Evolutionary conservation across 768 basidiomycete genomes (phyloP).

Genomic region (Pisolithus sp.): DNA sequence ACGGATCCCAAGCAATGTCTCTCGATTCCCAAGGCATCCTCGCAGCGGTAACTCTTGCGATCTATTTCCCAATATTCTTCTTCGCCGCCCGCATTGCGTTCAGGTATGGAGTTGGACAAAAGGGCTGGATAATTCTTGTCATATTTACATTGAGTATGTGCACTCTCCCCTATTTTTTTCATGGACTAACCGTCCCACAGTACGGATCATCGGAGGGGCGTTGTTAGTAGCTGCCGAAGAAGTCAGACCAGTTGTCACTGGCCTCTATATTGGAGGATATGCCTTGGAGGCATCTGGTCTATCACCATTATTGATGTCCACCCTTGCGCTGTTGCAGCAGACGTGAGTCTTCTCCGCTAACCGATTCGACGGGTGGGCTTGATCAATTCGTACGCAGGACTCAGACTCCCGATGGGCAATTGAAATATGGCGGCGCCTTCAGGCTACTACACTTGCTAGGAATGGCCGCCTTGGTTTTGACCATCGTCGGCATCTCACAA

Average conservation of each 20-base stretch:
- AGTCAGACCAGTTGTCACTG: slow-evolving; percentile 30
- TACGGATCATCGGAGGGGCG: slow-evolving; percentile 51
- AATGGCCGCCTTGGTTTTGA: slow-evolving; percentile 23
- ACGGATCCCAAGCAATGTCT: slow-evolving; percentile 19
- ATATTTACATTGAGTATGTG: slow-evolving; percentile 51
- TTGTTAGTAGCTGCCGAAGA: slow-evolving; percentile 51
- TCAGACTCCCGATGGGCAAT: slow-evolving; percentile 21
- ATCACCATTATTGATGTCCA: slow-evolving; percentile 34
- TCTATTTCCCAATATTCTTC: slow-evolving; percentile 51
- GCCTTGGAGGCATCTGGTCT: slow-evolving; percentile 34
- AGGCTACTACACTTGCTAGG: slow-evolving; percentile 26
- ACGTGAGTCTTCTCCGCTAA: slow-evolving; percentile 22
- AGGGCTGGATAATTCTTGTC: slow-evolving; percentile 64
- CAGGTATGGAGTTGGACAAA: slow-evolving; percentile 51
- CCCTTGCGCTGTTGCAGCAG: slow-evolving; percentile 31
- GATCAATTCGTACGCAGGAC: slow-evolving; percentile 17
- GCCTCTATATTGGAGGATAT: slow-evolving; percentile 48
- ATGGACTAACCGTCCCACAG: slow-evolving; percentile 27
- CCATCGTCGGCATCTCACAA: slow-evolving; percentile 27
- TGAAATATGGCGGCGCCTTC: slow-evolving; percentile 8
- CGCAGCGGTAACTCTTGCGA: slow-evolving; percentile 51
- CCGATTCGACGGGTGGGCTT: background rate
- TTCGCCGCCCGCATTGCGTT: slow-evolving; percentile 40
- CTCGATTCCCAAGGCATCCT: slow-evolving; percentile 43
- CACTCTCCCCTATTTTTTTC: background rate